Conservation (phyloP, 257 asterid genomes). For the Mitragyna speciosa region DNA sequence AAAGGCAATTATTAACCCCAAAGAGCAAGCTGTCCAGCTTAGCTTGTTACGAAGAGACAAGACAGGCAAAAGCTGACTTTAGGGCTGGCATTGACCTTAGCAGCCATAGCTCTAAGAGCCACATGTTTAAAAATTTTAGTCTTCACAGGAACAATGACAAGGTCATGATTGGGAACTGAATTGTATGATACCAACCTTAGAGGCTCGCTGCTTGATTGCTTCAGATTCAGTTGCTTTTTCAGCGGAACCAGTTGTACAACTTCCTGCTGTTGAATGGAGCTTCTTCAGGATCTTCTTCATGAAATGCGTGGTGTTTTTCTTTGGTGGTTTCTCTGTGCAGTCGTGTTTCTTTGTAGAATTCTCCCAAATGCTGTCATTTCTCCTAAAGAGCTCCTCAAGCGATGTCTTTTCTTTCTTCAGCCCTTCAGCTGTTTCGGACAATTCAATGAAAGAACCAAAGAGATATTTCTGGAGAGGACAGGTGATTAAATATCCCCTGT, state of each 20-base stretch:
- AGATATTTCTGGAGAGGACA: slow-evolving; percentile 75
- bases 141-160: background rate
- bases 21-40: background rate
- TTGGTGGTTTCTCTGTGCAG: slow-evolving; percentile 34
- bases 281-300: slow-evolving; percentile 67
- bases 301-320: slow-evolving; percentile 37
- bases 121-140: background rate
- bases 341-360: slow-evolving; percentile 30
- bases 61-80: background rate
- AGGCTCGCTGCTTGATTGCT: slow-evolving; percentile 52
- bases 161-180: slow-evolving; percentile 7
- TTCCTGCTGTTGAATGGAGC: slow-evolving; percentile 38
- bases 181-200: slow-evolving; percentile 53
- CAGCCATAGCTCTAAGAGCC: background rate
- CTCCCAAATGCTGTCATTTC: slow-evolving; percentile 25
- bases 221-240: slow-evolving; percentile 39
- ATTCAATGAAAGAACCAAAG: slow-evolving; percentile 55
- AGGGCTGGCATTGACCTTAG: background rate
- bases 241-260: slow-evolving; percentile 39
- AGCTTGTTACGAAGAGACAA: background rate
- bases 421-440: slow-evolving; percentile 35
- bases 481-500: slow-evolving; percentile 27
- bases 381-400: slow-evolving; percentile 54
- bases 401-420: slow-evolving; percentile 51
- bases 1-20: background rate